Base-by-base conservation (phyloP, 1,139 yeast genomes). In the Saccharomyces hybrid region DNA sequence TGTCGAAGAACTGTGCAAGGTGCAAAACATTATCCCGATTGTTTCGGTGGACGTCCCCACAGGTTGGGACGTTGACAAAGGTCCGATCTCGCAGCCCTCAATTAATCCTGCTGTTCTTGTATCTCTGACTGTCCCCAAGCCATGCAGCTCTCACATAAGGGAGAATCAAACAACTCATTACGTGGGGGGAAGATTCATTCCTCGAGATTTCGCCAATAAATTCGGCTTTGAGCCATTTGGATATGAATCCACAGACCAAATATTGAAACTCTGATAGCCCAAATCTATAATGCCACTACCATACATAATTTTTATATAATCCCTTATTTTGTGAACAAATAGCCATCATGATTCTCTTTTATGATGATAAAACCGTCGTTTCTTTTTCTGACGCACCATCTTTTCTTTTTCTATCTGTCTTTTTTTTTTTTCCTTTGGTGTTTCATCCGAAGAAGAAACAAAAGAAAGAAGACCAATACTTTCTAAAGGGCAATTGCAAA, bases 11-110 rank as follows among this genome's bases (percentile, higher is more conserved):
- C 73, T 91, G 63, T 69, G 76, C 27, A 62, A 72, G 3, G 53
- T 61, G 4, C 62, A 69, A 8, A 68, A 75, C 8, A 72, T 78
- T 3, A 62, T 70, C 0, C 90, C 89, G 0, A 79, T 91, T 2
- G 81, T 88, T 0, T 82, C 96, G 0, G 88, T 93, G 1, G 99
- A 93, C 67, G 83, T 91, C 46, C 99, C 99, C 0, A 86, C 96
- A 0, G 96, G 97, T 0, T 93, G 99, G 99, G 95, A 90, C 67
- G 98, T 93, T 5, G 96, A 93, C 65, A 66, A 77, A 3, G 99
- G 99, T 0, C 96, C 95, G 0, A 63, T 69, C 0, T 67, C 70
- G 0, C 78, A 77, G 29, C 77, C 79, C 3, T 64, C 72, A 16
- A 65, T 76, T 29, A 70, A 70, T 8, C 96, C 99, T 0, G 71